A percentile compares a stretch with the other conserved stretches of the same genome.
These are phyloP conservation scores for Lachnellula subtilissima DNA, from an alignment of 2,329 filamentous ascomycete genomes.

Conservation along the genomic window DNA sequence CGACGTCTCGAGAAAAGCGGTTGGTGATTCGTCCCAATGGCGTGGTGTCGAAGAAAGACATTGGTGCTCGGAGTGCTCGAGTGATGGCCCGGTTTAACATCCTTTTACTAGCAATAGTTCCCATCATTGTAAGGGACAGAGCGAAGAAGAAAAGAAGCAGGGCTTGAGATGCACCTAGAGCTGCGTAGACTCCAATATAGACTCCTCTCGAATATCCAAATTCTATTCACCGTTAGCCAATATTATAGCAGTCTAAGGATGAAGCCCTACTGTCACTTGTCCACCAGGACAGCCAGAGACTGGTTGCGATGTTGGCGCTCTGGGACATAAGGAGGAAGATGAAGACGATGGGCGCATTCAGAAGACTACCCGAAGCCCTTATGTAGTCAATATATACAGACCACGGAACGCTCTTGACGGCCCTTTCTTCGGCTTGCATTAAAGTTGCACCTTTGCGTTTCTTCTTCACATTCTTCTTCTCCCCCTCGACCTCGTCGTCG, in stretches of 20 bases:
- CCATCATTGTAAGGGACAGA: conserved; percentile 68
- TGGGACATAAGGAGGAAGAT: conserved; percentile 58
- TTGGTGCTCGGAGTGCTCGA: conserved; percentile 66
- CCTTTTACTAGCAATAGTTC: conserved; percentile 74
- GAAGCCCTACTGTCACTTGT: conserved; percentile 68
- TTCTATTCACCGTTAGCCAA: conserved; percentile 30
- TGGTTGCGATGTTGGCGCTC: conserved; percentile 80
- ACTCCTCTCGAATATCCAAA: conserved; percentile 61
- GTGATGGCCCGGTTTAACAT: conserved; percentile 79
- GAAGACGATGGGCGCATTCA: conserved; percentile 52
- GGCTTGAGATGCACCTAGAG: conserved; percentile 66
- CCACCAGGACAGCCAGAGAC: conserved; percentile 93
- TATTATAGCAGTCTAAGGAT: background rate
- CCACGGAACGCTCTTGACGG: conserved; percentile 59
- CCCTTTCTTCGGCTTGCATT: conserved; percentile 68
- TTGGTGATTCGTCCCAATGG: conserved; percentile 94
- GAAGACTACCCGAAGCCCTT: conserved; percentile 52
- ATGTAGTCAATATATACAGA: conserved; percentile 62
- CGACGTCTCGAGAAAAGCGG: conserved; percentile 90
- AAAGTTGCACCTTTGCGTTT: conserved; percentile 54
- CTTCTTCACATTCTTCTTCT: conserved; percentile 39
- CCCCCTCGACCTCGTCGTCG: conserved; percentile 42
- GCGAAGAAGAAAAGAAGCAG: conserved; percentile 77
- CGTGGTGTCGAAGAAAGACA: conserved; percentile 96
- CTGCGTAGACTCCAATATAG: conserved; percentile 71